phyloP scores from a whole-genome alignment of 306 rosid species.

The Chamaecrista fasciculata region DNA sequence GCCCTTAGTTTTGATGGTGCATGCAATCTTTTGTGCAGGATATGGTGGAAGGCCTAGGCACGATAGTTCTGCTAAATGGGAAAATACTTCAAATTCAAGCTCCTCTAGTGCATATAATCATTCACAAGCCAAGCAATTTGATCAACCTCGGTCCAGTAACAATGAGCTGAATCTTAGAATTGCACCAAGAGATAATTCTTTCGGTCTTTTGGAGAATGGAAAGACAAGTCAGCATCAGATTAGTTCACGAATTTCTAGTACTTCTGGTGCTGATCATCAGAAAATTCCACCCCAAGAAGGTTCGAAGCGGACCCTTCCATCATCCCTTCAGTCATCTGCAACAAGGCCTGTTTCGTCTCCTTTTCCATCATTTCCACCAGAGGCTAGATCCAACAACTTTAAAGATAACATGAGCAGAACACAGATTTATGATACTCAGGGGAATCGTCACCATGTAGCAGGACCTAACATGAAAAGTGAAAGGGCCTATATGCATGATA shows the following conservation, averaged over 20 bases:
- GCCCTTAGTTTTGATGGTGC: background rate
- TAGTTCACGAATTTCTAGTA: constrained; percentile 45
- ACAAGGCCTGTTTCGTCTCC: constrained; percentile 52
- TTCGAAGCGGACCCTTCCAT: constrained; percentile 63
- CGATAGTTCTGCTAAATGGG: constrained; percentile 42
- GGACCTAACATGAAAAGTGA: constrained; percentile 50
- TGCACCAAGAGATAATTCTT: constrained; percentile 31
- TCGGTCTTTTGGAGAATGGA: constrained; percentile 41
- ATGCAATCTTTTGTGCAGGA: constrained; percentile 47
- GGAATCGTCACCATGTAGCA: constrained; percentile 37
- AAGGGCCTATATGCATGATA: constrained; percentile 47
- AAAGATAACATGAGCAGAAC: constrained; percentile 45
- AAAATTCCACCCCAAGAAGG: constrained; percentile 67
- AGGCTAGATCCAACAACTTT: constrained; percentile 35
- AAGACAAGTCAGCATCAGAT: constrained; percentile 40
- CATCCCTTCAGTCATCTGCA: constrained; percentile 37
- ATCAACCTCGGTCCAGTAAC: constrained; percentile 41
- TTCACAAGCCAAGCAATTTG: constrained; percentile 28
- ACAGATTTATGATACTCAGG: constrained; percentile 43
- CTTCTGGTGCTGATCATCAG: constrained; percentile 44
- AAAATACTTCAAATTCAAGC: constrained; percentile 47
- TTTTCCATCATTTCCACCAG: constrained; percentile 38
- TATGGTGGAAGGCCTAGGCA: constrained; percentile 38
- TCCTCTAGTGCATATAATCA: constrained; percentile 38
- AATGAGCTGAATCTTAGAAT: constrained; percentile 37